These are phyloP conservation scores for Alternaria triticina DNA, from an alignment of 2,329 filamentous ascomycete species.

Conservation along the genomic window DNA sequence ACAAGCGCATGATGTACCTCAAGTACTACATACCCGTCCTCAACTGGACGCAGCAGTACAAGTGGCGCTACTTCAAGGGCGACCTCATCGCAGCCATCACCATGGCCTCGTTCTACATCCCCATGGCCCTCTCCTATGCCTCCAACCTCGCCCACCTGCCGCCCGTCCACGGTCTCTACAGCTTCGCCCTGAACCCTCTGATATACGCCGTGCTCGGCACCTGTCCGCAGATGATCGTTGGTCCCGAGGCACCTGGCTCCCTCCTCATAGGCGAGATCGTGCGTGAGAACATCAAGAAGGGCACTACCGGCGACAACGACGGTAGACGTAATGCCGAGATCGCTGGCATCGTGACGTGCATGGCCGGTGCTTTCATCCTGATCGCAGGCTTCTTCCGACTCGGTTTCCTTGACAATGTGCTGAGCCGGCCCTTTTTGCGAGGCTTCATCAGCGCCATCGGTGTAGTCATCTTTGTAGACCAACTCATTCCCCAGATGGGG, in stretches of 20 bases:
- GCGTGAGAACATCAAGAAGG: slow-evolving; percentile 74
- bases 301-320: slow-evolving; percentile 68
- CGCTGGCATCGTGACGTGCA: slow-evolving; percentile 84
- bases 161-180: slow-evolving; percentile 91
- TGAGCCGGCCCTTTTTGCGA: slow-evolving; percentile 88
- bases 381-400: slow-evolving; percentile 82
- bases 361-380: slow-evolving; percentile 89
- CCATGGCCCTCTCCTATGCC: slow-evolving; percentile 93
- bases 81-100: slow-evolving; percentile 89
- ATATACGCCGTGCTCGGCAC: slow-evolving; percentile 91
- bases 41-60: slow-evolving; percentile 90
- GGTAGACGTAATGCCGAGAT: slow-evolving; percentile 79
- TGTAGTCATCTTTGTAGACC: slow-evolving; percentile 94
- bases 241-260: slow-evolving; percentile 92
- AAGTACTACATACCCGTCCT: slow-evolving; percentile 92
- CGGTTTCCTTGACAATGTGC: slow-evolving; percentile 91
- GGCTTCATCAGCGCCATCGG: slow-evolving; percentile 98
- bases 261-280: slow-evolving; percentile 88
- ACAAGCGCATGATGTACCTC: slow-evolving; percentile 77
- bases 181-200: slow-evolving; percentile 90
- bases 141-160: slow-evolving; percentile 92
- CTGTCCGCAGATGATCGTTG: slow-evolving; percentile 91
- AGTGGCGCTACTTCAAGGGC: slow-evolving; percentile 78
- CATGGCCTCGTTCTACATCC: slow-evolving; percentile 98
- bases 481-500: slow-evolving; percentile 89